Percentiles rank a stretch among this genome's conserved stretches.
These are phyloP conservation scores for Blastomyces silverae DNA, from an alignment of 2,329 filamentous ascomycete species.

Conservation along the genomic window DNA sequence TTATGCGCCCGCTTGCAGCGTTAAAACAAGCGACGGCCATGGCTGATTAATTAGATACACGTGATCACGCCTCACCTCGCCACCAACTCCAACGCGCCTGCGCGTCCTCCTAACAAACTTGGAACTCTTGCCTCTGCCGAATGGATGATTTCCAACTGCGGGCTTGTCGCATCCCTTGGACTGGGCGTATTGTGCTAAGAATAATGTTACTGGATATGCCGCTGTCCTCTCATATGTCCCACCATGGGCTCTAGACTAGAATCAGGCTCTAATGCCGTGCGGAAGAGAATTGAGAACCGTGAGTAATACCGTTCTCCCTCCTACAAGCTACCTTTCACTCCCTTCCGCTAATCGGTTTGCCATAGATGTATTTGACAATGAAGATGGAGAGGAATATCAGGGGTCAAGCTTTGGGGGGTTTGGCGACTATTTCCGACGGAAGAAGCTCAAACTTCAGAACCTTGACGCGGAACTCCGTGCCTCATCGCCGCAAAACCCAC, in stretches of 20 bases:
- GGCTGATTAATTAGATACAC: neutral
- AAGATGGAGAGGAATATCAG: constrained; percentile 86
- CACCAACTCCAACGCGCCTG: neutral
- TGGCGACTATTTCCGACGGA: constrained; percentile 83
- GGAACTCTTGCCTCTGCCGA: neutral
- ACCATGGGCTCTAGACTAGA: constrained; percentile 58
- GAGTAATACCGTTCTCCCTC: constrained; percentile 25
- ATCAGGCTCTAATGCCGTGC: constrained; percentile 52
- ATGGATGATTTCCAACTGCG: neutral
- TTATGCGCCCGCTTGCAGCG: neutral
- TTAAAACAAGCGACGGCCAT: no score
- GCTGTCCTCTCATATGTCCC: constrained; percentile 13
- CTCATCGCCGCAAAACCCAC: constrained; percentile 61
- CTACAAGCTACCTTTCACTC: neutral
- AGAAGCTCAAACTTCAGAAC: constrained; percentile 97
- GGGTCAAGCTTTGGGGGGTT: constrained; percentile 84
- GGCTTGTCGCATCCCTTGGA: constrained; percentile 5
- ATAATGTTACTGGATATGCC: constrained; percentile 1
- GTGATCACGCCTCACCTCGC: neutral
- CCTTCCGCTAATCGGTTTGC: constrained; percentile 14
- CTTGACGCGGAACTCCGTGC: constrained; percentile 75
- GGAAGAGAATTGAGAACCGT: constrained; percentile 58
- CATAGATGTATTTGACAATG: constrained; percentile 64
- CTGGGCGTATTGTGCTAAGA: no score
- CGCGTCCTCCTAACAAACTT: neutral